phyloP scores from a whole-genome alignment of 257 asterid genomes.

The Plantago ovata region DNA sequence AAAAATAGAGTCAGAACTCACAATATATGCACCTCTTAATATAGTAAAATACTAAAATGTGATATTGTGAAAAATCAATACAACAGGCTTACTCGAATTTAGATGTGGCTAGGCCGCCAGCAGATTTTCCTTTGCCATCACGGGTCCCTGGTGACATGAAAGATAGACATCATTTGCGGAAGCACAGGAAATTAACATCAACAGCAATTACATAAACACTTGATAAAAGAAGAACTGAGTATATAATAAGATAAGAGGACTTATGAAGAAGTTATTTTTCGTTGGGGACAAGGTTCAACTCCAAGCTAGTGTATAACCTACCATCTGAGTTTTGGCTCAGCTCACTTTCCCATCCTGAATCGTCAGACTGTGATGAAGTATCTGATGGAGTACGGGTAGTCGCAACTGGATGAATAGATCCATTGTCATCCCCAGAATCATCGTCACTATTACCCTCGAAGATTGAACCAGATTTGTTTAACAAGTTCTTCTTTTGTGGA shows the following conservation, averaged over 20 bases:
- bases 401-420: constrained; percentile 33
- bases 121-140: constrained; percentile 23
- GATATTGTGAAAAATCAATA: background rate
- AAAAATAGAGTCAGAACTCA: background rate
- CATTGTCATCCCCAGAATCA: constrained; percentile 55
- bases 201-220: constrained; percentile 9
- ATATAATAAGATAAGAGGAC: background rate
- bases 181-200: background rate
- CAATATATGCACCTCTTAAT: background rate
- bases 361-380: constrained; percentile 50
- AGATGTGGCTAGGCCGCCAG: constrained; percentile 21
- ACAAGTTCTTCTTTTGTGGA: constrained; percentile 34
- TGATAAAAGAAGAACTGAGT: background rate
- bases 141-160: constrained; percentile 38
- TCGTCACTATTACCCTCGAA: constrained; percentile 46
- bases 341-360: constrained; percentile 52
- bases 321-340: constrained; percentile 51
- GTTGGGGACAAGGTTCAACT: constrained; percentile 2
- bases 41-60: background rate
- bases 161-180: constrained; percentile 18
- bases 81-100: constrained; percentile 47
- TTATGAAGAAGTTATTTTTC: background rate
- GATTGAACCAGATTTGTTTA: constrained; percentile 34
- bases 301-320: constrained; percentile 17
- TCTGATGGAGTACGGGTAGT: constrained; percentile 45